Evolutionary conservation across 129 eudicot species (phyloP), one percentile per base, ranked within the genome.

Genomic region (Lactuca saligna): DNA sequence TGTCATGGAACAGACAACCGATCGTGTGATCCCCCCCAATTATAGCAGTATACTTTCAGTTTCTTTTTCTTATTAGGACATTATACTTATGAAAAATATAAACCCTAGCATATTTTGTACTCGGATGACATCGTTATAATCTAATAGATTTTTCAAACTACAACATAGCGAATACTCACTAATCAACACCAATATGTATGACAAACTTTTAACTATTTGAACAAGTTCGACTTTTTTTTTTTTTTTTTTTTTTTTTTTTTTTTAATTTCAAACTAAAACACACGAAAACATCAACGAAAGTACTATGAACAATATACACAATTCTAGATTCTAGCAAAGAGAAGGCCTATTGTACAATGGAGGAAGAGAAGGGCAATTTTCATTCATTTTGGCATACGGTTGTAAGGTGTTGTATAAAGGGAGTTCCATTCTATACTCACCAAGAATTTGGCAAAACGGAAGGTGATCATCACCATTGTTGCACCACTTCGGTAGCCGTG

Each of bases 371-470:
- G 98, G 98, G 68, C 98, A 93, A 70, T 89, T 67, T 81, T 93
- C 95, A 31, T 93, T 93, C 98, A 93, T 93, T 67, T 93, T 77
- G 66, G 90, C 77, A 65, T 93, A 93, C 32, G 96, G 88, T 84
- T 86, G 96, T 71, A 93, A 60, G 20, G 98, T 93, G 83, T 93
- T 93, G 79, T 86, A 93, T 2, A 66, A 61, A 4, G 98, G 98
- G 58, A 93, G 61, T 67, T 93, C 98, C 98, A 93, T 89, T 49
- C 81, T 88, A 78, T 88, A 93, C 79, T 93, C 90, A 15, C 98
- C 98, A 33, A 93, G 90, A 61, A 93, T 93, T 83, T 93, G 98
- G 85, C 98, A 93, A 58, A 93, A 93, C 2, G 86, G 88, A 20
- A 83, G 81, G 76, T 70, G 31, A 56, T 85, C 83, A 7, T 75